Evolutionary conservation across 129 eudicot species (phyloP).

Genomic region (Lonicera japonica): DNA sequence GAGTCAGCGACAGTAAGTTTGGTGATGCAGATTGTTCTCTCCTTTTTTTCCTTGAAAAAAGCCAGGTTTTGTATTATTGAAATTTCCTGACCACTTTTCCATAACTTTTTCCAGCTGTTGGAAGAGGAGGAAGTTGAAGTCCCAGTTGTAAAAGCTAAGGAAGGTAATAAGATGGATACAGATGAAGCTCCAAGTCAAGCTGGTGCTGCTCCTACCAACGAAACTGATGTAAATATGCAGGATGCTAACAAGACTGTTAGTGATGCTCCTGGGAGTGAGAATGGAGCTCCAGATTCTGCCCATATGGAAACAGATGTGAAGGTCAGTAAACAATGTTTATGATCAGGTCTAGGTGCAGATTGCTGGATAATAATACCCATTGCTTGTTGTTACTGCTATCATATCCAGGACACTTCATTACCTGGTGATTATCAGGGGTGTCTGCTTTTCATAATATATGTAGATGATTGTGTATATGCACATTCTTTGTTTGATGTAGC

Average conservation of each 20-base stretch:
- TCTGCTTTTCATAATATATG: too few species aligned
- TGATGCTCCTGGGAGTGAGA: constrained; percentile 49
- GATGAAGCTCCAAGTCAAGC: constrained; percentile 51
- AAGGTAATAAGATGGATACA: constrained; percentile 65
- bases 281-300: constrained; percentile 54
- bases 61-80: not conserved
- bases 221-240: constrained; percentile 78
- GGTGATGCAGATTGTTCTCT: not conserved
- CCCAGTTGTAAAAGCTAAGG: constrained; percentile 59
- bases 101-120: constrained; percentile 45
- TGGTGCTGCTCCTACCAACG: constrained; percentile 31
- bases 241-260: constrained; percentile 49
- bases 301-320: constrained; percentile 81
- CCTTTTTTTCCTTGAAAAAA: not conserved
- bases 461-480: too few species aligned
- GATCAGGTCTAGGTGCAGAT: not conserved
- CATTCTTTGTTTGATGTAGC: too few species aligned
- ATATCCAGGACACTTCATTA: too few species aligned
- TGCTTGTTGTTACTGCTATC: not conserved
- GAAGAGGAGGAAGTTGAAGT: constrained; percentile 89
- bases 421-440: too few species aligned
- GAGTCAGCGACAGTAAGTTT: constrained; percentile 82
- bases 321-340: constrained; percentile 31
- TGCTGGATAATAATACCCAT: not conserved
- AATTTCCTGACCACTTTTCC: not conserved